Evolutionary conservation across 2,329 filamentous ascomycete species (phyloP).

Genomic region (Colletotrichum sp.): DNA sequence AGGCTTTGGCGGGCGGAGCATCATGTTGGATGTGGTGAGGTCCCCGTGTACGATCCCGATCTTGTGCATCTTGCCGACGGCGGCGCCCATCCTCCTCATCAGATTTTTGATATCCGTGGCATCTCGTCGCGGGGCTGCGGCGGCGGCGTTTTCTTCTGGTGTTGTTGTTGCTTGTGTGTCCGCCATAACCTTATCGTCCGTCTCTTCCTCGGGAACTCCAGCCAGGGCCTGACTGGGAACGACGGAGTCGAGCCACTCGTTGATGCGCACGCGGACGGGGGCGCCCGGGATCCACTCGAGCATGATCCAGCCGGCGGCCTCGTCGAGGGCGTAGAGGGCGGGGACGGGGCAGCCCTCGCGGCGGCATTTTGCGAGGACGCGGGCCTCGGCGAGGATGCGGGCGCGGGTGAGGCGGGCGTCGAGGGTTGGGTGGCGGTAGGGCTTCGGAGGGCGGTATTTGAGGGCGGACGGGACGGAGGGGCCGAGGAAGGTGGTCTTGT

Average conservation of each 20-base stretch:
- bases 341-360: constrained; percentile 84
- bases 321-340: constrained; percentile 74
- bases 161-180: constrained; percentile 14
- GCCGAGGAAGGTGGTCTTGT: constrained; percentile 81
- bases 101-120: constrained; percentile 62
- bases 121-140: constrained; percentile 34
- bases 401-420: constrained; percentile 87
- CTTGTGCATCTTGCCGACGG: constrained; percentile 78
- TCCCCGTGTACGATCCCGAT: constrained; percentile 93
- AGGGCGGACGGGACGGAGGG: constrained; percentile 75
- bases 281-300: constrained; percentile 84
- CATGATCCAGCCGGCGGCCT: constrained; percentile 73
- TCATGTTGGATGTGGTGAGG: constrained; percentile 96
- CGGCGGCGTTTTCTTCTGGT: constrained; percentile 21
- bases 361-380: constrained; percentile 80
- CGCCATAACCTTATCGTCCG: constrained; percentile 31
- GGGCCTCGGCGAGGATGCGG: constrained; percentile 86
- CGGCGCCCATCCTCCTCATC: constrained; percentile 72
- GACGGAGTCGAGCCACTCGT: constrained; percentile 64
- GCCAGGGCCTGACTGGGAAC: constrained; percentile 18
- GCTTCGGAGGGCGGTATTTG: constrained; percentile 90
- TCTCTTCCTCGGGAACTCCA: neutral
- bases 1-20: constrained; percentile 63
- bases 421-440: constrained; percentile 89
- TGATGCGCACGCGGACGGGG: constrained; percentile 73